Evolutionary conservation across 495 filamentous ascomycete species (phyloP), one percentile per base, ranked within the genome.

Genomic region (Penicilliopsis zonata): DNA sequence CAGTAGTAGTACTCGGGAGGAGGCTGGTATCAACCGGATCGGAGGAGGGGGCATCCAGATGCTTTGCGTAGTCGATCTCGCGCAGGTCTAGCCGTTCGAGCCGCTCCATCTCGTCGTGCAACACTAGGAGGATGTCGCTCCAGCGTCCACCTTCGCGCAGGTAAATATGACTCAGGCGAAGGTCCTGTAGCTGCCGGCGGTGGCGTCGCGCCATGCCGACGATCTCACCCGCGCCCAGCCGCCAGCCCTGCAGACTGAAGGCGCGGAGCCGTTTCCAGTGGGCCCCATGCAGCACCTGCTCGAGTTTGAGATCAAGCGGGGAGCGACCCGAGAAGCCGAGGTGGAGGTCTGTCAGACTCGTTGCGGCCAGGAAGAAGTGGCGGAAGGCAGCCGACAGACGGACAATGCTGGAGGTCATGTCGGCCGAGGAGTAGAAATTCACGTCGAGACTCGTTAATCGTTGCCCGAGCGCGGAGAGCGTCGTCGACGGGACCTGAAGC

Each of bases 161-260:
- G 9, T 69, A 61, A 12, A 82, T 61, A 23, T 71, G 65, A 28
- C 61, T 57, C 4, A 82, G 47, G 4, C 75, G 59, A 4, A 84
- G 44, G 6, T 73, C 73, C 29, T 62, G 63, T 2, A 84, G 56
- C 12, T 58, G 65, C 7, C 57, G 55, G 13, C 63, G 50, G 39
- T 82, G 75, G 7, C 76, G 67, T 19, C 66, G 57, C 5, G 68
- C 54, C 0, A 84, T 47, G 2, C 49, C 41, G 30, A 76, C 69
- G 10, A 82, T 69, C 43, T 82, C 79, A 0, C 68, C 53, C 0
- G 69, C 65, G 18, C 64, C 37, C 3, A 84, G 50, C 15, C 62
- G 58, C 79, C 79, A 82, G 17, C 65, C 63, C 42, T 78, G 70
- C 20, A 84, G 65, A 13, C 77, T 76, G 29, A 84, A 66, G 1